Conservation (phyloP, 1,139 yeast species). For the Torulaspora globosa region DNA sequence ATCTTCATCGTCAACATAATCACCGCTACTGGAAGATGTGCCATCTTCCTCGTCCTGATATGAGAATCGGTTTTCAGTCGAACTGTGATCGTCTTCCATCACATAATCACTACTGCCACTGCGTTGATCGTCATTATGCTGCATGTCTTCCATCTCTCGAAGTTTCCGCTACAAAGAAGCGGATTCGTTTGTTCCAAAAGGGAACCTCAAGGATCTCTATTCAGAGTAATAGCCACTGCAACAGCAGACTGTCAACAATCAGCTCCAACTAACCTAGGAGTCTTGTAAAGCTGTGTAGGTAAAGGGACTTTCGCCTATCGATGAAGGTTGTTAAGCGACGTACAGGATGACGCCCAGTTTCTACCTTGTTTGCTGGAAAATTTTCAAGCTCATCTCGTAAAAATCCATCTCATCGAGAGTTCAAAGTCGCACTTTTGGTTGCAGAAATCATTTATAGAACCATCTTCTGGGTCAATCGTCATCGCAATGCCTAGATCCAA, state of each 20-base stretch:
- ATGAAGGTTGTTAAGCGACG: not conserved
- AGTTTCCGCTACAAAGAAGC: not conserved
- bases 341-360: constrained; percentile 10
- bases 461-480: constrained; percentile 1
- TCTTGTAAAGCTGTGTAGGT: not conserved
- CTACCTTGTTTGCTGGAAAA: constrained; percentile 9
- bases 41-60: constrained; percentile 9
- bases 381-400: constrained; percentile 20
- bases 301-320: not conserved
- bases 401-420: constrained; percentile 15
- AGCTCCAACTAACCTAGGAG: not conserved
- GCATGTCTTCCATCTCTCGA: constrained; percentile 9
- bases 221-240: not conserved
- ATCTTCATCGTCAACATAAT: constrained; percentile 18
- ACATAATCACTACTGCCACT: constrained; percentile 15
- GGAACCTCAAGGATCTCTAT: not conserved
- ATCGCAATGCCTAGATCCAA: constrained; percentile 84
- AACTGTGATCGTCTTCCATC: constrained; percentile 15
- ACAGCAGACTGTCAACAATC: not conserved
- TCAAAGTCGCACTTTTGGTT: not conserved
- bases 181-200: not conserved
- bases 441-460: not conserved
- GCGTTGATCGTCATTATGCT: constrained; percentile 6
- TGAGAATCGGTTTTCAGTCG: constrained; percentile 5
- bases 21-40: constrained; percentile 4